phyloP scores from a whole-genome alignment of 1,284 basidiomycete genomes.

The Rugosomyces carneus region DNA sequence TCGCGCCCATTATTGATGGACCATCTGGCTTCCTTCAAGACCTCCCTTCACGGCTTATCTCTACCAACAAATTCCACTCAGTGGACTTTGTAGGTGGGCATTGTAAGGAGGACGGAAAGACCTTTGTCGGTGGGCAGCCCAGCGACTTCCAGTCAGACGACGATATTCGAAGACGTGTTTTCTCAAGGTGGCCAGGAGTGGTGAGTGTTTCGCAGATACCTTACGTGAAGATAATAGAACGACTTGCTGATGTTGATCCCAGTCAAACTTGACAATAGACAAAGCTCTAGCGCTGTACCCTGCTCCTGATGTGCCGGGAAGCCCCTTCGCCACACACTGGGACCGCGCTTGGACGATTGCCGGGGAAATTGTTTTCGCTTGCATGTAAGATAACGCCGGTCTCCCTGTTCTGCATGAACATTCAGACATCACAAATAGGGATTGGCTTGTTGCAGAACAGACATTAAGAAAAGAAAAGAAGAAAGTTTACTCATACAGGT shows the following conservation, averaged over 20 bases:
- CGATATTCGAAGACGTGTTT: conserved; percentile 32
- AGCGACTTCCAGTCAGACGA: conserved; percentile 33
- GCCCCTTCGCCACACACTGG: conserved; percentile 34
- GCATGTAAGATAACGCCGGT: conserved; percentile 31
- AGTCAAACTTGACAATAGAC: conserved; percentile 34
- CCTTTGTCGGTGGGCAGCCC: conserved; percentile 35
- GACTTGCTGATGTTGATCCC: not conserved
- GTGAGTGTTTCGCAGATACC: conserved; percentile 20
- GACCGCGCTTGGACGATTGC: conserved; percentile 37
- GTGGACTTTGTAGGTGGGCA: conserved; percentile 40
- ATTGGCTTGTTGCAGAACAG: conserved; percentile 33
- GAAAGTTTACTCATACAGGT: conserved; percentile 33
- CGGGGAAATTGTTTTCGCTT: conserved; percentile 37
- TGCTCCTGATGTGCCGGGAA: conserved; percentile 26
- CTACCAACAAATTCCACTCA: conserved; percentile 29
- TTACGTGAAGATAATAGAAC: no score
- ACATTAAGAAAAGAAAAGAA: conserved; percentile 24
- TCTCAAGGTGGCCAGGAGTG: conserved; percentile 33
- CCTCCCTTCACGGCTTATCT: conserved; percentile 35
- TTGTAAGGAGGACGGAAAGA: conserved; percentile 38
- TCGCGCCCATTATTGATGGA: conserved; percentile 34
- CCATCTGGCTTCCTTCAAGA: conserved; percentile 38
- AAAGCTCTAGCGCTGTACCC: conserved; percentile 35
- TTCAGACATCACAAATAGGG: conserved; percentile 24
- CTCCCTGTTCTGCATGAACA: not conserved